phyloP scores from a whole-genome alignment of 1,284 basidiomycete species.

The Fomitopsis pinicola region DNA sequence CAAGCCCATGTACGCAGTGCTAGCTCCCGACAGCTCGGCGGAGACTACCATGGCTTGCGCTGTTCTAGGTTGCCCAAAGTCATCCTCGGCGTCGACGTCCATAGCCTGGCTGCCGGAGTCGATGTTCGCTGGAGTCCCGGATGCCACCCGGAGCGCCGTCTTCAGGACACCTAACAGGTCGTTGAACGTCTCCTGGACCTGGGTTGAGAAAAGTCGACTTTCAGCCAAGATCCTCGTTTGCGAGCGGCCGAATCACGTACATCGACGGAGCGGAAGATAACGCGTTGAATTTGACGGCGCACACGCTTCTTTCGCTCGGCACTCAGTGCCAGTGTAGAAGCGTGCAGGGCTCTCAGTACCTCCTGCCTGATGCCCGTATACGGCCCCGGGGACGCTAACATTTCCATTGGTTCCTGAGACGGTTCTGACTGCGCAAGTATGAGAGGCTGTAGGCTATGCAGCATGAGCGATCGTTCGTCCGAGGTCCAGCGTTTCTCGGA shows the following conservation, averaged over 20 bases:
- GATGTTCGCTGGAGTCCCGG: slow-evolving; percentile 12
- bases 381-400: slow-evolving; percentile 56
- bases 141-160: slow-evolving; percentile 29
- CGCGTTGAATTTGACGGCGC: slow-evolving; percentile 36
- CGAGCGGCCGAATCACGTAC: slow-evolving; percentile 35
- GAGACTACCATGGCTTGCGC: slow-evolving; percentile 28
- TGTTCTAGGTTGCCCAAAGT: slow-evolving; percentile 58
- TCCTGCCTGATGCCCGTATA: slow-evolving; percentile 66
- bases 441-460: slow-evolving; percentile 65
- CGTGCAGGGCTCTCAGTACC: slow-evolving; percentile 37
- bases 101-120: slow-evolving; percentile 3
- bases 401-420: slow-evolving; percentile 38
- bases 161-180: slow-evolving; percentile 36
- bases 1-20: slow-evolving; percentile 23
- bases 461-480: slow-evolving; percentile 56
- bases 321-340: slow-evolving; percentile 5
- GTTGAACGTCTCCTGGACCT: slow-evolving; percentile 57
- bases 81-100: slow-evolving; percentile 48
- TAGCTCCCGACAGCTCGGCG: slow-evolving; percentile 21
- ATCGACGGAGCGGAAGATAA: slow-evolving; percentile 60
- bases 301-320: slow-evolving; percentile 8
- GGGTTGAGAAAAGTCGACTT: background rate
- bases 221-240: background rate
- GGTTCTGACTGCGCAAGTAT: slow-evolving; percentile 28
- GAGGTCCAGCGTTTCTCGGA: slow-evolving; percentile 48